Conservation (phyloP, 371 early-diverging fungal species). For the Blakeslea trispora region DNA sequence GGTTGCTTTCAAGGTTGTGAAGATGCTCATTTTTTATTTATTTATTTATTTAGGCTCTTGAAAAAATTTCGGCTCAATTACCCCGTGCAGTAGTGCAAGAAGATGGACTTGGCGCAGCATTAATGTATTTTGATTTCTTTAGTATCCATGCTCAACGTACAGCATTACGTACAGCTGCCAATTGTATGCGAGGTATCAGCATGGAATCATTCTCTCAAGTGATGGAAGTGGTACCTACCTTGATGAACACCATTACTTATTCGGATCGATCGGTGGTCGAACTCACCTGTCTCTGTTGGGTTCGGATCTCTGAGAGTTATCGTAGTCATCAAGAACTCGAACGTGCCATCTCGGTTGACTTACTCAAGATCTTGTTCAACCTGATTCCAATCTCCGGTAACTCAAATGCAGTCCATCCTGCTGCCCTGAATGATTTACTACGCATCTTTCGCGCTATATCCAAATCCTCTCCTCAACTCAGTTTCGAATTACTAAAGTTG, state of each 20-base stretch:
- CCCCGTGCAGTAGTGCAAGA: constrained; percentile 75
- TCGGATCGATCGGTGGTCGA: constrained; percentile 78
- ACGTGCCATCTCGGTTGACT: constrained; percentile 42
- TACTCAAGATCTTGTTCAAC: constrained; percentile 48
- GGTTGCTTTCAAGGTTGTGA: too few relatives aligned
- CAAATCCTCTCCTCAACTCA: constrained; percentile 63
- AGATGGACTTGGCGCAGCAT: constrained; percentile 74
- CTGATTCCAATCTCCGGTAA: constrained; percentile 49
- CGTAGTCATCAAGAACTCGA: constrained; percentile 59
- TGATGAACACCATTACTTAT: constrained; percentile 69
- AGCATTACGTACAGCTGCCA: constrained; percentile 79
- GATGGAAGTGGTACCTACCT: constrained; percentile 67
- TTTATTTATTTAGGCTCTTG: constrained; percentile 56
- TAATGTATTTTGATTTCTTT: constrained; percentile 93
- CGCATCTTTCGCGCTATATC: constrained; percentile 63
- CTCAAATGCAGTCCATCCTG: constrained; percentile 43
- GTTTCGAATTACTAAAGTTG: constrained; percentile 55
- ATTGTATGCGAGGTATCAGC: constrained; percentile 71
- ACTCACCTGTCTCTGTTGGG: constrained; percentile 67
- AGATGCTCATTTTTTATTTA: not conserved
- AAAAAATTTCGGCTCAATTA: constrained; percentile 73
- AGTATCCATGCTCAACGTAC: constrained; percentile 83
- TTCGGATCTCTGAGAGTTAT: constrained; percentile 64
- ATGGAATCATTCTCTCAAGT: constrained; percentile 62
- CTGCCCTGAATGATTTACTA: constrained; percentile 62